phyloP scores from a whole-genome alignment of 345 rosid species.

The Bretschneidera sinensis region DNA sequence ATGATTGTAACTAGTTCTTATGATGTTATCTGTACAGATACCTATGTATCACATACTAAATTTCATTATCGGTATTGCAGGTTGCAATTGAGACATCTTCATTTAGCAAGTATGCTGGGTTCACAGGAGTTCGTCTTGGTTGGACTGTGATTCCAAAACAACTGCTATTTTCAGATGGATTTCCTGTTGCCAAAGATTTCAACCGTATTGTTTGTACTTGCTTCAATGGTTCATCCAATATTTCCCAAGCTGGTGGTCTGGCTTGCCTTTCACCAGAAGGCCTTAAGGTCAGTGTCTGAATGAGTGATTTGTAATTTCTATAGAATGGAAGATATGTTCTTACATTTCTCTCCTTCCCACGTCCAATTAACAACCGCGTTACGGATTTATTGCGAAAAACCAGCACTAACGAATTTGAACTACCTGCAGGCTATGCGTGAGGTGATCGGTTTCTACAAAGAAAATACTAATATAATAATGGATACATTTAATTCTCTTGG shows the following conservation, averaged over 20 bases:
- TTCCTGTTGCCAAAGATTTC: conserved; percentile 87
- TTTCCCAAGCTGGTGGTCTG: conserved; percentile 89
- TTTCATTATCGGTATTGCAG: conserved; percentile 29
- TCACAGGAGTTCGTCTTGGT: conserved; percentile 93
- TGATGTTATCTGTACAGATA: not conserved
- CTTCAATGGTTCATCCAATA: conserved; percentile 91
- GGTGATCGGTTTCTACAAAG: conserved; percentile 90
- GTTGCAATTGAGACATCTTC: conserved; percentile 91
- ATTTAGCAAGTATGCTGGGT: conserved; percentile 94
- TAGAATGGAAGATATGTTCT: not conserved
- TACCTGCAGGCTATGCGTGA: conserved; percentile 68
- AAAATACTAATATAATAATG: conserved; percentile 69
- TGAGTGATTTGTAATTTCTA: not conserved
- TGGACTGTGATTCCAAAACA: conserved; percentile 93
- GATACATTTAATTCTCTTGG: conserved; percentile 82
- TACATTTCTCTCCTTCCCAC: not conserved
- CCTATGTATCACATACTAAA: no score
- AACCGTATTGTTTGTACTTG: conserved; percentile 78
- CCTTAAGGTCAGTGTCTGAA: conserved; percentile 41
- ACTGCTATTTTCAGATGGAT: conserved; percentile 82
- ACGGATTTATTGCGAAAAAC: not conserved
- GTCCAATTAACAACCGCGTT: not conserved
- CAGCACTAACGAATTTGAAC: conserved; percentile 2
- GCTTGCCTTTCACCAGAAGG: conserved; percentile 94
- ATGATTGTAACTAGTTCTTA: not conserved